Conservation (phyloP, 176 grass and related monocot genomes). For the Hordeum marinum region DNA sequence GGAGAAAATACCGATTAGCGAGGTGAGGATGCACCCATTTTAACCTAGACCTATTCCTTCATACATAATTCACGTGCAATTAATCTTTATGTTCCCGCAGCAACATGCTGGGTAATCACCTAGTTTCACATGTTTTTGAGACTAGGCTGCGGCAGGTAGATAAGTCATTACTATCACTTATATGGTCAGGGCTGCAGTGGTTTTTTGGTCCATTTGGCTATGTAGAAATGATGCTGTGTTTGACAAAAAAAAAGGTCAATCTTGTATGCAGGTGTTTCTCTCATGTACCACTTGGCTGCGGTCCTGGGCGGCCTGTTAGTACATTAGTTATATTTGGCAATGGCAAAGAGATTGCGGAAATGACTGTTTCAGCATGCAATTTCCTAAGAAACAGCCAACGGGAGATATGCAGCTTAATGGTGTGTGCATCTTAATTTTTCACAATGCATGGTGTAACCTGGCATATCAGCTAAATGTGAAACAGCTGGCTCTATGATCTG, state of each 20-base stretch:
- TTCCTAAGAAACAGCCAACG: slow-evolving; percentile 1
- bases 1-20: neutral
- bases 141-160: neutral
- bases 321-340: neutral
- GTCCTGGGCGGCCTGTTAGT: neutral
- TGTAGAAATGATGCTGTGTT: neutral
- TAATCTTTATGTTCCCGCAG: too few species aligned
- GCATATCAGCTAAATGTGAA: slow-evolving; percentile 3
- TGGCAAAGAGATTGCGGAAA: neutral
- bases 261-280: neutral
- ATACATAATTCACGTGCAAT: too few species aligned
- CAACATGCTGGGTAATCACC: too few species aligned
- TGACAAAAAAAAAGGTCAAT: neutral
- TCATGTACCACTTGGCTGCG: neutral
- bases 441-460: neutral
- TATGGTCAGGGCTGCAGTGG: neutral
- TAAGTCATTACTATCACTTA: neutral
- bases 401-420: neutral
- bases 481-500: neutral
- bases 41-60: too few species aligned
- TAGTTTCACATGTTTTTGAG: neutral
- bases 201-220: neutral
- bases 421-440: neutral
- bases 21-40: neutral
- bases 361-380: neutral